Percentiles rank a stretch among this genome's conserved stretches.
phyloP scores from a whole-genome alignment of 2,329 filamentous ascomycete genomes.

The Zasmidium cellare region DNA sequence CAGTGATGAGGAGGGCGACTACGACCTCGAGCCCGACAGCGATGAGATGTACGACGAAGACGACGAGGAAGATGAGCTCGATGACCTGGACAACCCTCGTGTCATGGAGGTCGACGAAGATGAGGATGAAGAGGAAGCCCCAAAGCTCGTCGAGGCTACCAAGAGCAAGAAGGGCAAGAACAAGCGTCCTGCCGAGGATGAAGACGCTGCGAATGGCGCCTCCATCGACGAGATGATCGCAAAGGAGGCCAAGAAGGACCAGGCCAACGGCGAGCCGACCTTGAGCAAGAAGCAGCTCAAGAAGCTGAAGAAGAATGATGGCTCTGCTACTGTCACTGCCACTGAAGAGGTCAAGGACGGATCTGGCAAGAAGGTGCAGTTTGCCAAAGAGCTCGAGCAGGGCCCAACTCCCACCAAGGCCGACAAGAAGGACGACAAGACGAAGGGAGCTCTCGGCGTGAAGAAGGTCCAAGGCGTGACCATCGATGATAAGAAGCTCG shows the following conservation, averaged over 20 bases:
- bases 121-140: slow-evolving; percentile 64
- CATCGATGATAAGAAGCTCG: slow-evolving; percentile 92
- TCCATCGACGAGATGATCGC: slow-evolving; percentile 80
- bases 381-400: slow-evolving; percentile 98
- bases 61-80: slow-evolving; percentile 33
- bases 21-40: slow-evolving; percentile 77
- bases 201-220: slow-evolving; percentile 60
- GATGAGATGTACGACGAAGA: slow-evolving; percentile 66
- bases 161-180: slow-evolving; percentile 88
- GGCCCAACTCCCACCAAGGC: slow-evolving; percentile 75
- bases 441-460: slow-evolving; percentile 61
- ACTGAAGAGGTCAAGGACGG: slow-evolving; percentile 57
- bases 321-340: slow-evolving; percentile 66
- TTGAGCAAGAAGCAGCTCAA: slow-evolving; percentile 96
- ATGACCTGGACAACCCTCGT: slow-evolving; percentile 26
- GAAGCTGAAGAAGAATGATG: slow-evolving; percentile 98
- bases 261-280: slow-evolving; percentile 65
- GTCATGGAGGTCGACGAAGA: slow-evolving; percentile 27
- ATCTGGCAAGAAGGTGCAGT: slow-evolving; percentile 90
- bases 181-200: slow-evolving; percentile 82
- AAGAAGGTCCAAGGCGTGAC: slow-evolving; percentile 86
- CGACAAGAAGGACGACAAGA: slow-evolving; percentile 41
- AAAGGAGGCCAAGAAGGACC: slow-evolving; percentile 60
- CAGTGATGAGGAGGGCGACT: slow-evolving; percentile 64
- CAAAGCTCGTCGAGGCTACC: slow-evolving; percentile 53